These are phyloP conservation scores for Saccharum spontaneum DNA, from an alignment of 176 grass and related monocot species.

Conservation along the genomic window DNA sequence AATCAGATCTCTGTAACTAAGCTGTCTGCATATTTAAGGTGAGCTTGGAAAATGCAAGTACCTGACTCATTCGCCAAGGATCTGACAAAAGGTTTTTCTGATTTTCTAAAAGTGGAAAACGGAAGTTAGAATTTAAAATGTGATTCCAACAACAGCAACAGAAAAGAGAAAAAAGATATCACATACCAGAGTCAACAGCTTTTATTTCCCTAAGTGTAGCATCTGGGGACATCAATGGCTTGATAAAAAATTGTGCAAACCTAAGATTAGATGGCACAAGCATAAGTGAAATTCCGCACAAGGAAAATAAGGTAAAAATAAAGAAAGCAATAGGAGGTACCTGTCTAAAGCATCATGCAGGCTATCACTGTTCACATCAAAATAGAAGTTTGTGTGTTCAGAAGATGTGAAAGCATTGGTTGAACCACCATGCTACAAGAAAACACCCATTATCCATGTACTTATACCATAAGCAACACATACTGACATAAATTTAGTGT, in stretches of 20 bases:
- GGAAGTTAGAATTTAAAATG: conserved; percentile 12
- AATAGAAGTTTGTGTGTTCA: conserved; percentile 83
- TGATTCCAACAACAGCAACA: conserved; percentile 3
- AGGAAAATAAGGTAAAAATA: conserved; percentile 24
- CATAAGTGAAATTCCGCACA: conserved; percentile 34
- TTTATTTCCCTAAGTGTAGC: conserved; percentile 96
- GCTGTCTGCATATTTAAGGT: conserved; percentile 24
- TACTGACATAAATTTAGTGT: conserved; percentile 1
- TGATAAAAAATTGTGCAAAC: conserved; percentile 98
- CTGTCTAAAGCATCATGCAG: conserved; percentile 89
- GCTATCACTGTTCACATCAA: conserved; percentile 88
- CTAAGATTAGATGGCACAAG: conserved; percentile 41
- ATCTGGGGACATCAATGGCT: conserved; percentile 91
- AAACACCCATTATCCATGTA: conserved; percentile 31
- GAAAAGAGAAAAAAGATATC: conserved; percentile 31
- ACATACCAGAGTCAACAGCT: conserved; percentile 92
- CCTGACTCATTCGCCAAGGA: conserved; percentile 82
- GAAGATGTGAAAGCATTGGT: conserved; percentile 86
- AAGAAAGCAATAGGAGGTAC: conserved; percentile 36
- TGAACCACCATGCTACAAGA: conserved; percentile 87
- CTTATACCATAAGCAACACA: conserved; percentile 1
- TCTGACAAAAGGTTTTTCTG: conserved; percentile 95
- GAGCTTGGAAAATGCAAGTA: conserved; percentile 40
- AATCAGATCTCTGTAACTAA: conserved; percentile 15
- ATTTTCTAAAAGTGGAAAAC: conserved; percentile 53